These are phyloP conservation scores for Syzygium aqueum DNA, from an alignment of 345 rosid genomes.

Conservation along the genomic window DNA sequence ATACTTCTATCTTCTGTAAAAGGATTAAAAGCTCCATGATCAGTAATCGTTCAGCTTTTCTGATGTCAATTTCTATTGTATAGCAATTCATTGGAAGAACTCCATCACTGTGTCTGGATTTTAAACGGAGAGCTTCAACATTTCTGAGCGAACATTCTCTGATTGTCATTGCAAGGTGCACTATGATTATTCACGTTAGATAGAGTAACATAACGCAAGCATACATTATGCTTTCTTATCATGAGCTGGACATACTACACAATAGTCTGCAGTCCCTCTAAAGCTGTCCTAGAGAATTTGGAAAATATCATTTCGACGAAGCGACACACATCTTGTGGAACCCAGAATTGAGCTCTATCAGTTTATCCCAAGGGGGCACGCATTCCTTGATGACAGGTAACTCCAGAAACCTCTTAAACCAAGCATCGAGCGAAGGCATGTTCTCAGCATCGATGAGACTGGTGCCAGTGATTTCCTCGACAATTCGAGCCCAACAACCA, in stretches of 20 bases:
- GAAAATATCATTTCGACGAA: not conserved
- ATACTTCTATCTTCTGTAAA: not conserved
- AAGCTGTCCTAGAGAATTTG: not conserved
- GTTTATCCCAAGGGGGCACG: slow-evolving; percentile 8
- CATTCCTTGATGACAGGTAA: slow-evolving; percentile 5
- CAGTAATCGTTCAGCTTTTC: not conserved
- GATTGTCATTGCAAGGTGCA: not conserved
- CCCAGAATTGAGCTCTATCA: not conserved
- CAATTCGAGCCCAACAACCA: slow-evolving; percentile 12
- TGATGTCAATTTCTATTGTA: not conserved
- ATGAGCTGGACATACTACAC: not conserved
- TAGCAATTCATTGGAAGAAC: not conserved
- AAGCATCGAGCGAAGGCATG: not conserved
- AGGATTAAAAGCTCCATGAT: not conserved
- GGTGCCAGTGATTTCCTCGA: slow-evolving; percentile 9
- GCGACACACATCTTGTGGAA: slow-evolving; percentile 1
- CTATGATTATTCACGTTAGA: not conserved
- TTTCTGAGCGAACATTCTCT: not conserved
- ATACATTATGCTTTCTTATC: not conserved
- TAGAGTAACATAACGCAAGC: not conserved
- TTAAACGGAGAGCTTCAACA: not conserved
- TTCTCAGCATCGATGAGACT: not conserved
- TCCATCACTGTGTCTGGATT: not conserved
- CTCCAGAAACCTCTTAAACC: not conserved
- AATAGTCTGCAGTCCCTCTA: not conserved